These are phyloP conservation scores for Euclidium syriacum DNA, from an alignment of 345 rosid species.

Conservation along the genomic window DNA sequence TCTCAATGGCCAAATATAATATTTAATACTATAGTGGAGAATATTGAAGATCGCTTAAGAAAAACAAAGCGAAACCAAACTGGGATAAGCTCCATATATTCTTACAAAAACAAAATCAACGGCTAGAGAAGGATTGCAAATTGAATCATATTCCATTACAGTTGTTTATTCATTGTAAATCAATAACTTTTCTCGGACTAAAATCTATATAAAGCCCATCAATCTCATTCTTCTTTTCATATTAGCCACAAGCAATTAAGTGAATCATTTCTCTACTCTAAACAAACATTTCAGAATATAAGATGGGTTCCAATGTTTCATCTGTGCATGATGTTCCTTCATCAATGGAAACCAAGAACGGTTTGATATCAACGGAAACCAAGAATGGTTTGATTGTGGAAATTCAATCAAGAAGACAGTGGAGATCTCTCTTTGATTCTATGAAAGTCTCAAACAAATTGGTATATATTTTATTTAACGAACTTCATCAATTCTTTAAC, in stretches of 20 bases:
- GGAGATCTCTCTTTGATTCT: conserved; percentile 60
- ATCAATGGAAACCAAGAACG: conserved; percentile 16
- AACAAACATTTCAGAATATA: neutral
- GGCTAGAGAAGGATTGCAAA: conserved; percentile 9
- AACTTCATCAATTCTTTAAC: neutral
- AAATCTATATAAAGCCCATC: conserved; percentile 15
- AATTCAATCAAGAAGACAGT: conserved; percentile 46
- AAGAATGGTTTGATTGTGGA: conserved; percentile 29
- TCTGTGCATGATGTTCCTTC: conserved; percentile 25
- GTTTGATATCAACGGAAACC: conserved; percentile 24
- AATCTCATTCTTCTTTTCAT: neutral
- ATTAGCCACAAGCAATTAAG: conserved; percentile 5
- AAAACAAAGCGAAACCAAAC: neutral
- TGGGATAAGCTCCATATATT: conserved; percentile 2
- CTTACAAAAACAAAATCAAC: neutral
- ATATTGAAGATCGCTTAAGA: neutral
- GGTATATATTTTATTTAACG: conserved; percentile 32
- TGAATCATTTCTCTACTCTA: neutral
- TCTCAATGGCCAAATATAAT: too few species aligned
- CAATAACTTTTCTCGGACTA: neutral
- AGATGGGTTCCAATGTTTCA: conserved; percentile 33
- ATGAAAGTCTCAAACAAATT: conserved; percentile 49
- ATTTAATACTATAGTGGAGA: conserved; percentile 11
- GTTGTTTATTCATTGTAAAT: neutral
- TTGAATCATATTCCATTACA: conserved; percentile 25